Conservation (phyloP, 306 rosid genomes). For the Malus sieversii region DNA sequence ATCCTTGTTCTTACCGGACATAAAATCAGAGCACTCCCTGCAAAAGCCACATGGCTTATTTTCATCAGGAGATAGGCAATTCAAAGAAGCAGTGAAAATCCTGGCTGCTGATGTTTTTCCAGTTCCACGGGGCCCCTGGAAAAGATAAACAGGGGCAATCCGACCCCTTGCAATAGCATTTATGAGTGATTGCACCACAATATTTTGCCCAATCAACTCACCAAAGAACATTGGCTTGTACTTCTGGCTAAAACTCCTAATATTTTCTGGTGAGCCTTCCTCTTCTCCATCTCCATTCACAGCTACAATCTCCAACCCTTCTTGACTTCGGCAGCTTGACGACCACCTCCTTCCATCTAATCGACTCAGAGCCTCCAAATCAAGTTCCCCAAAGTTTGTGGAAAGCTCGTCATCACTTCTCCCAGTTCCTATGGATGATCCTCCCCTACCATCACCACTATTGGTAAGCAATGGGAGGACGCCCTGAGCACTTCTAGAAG, state of each 20-base stretch:
- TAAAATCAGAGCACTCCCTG: slow-evolving; percentile 62
- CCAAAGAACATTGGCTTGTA: slow-evolving; percentile 74
- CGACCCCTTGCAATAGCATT: slow-evolving; percentile 74
- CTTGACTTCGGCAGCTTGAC: slow-evolving; percentile 88
- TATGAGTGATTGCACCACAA: slow-evolving; percentile 84
- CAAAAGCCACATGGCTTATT: slow-evolving; percentile 91
- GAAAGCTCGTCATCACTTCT: slow-evolving; percentile 92
- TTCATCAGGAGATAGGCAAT: slow-evolving; percentile 65
- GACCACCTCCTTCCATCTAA: slow-evolving; percentile 99
- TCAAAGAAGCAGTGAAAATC: slow-evolving; percentile 84
- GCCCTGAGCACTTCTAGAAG: slow-evolving; percentile 63
- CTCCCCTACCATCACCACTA: slow-evolving; percentile 56
- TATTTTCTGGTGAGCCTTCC: slow-evolving; percentile 63
- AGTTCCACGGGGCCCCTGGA: slow-evolving; percentile 96
- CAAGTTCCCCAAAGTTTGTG: slow-evolving; percentile 86
- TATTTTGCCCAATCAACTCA: slow-evolving; percentile 87
- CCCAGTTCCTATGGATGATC: slow-evolving; percentile 80
- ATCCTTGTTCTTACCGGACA: slow-evolving; percentile 61
- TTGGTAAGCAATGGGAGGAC: slow-evolving; percentile 71
- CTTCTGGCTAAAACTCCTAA: slow-evolving; percentile 65
- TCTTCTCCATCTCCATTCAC: slow-evolving; percentile 65
- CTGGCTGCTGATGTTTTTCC: slow-evolving; percentile 91
- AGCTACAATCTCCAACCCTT: slow-evolving; percentile 79
- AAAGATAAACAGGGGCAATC: slow-evolving; percentile 93
- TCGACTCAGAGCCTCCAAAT: slow-evolving; percentile 92